Evolutionary conservation across 331 rosid species (phyloP), one percentile per base, ranked within the genome.

Genomic region (Saraca asoca): DNA sequence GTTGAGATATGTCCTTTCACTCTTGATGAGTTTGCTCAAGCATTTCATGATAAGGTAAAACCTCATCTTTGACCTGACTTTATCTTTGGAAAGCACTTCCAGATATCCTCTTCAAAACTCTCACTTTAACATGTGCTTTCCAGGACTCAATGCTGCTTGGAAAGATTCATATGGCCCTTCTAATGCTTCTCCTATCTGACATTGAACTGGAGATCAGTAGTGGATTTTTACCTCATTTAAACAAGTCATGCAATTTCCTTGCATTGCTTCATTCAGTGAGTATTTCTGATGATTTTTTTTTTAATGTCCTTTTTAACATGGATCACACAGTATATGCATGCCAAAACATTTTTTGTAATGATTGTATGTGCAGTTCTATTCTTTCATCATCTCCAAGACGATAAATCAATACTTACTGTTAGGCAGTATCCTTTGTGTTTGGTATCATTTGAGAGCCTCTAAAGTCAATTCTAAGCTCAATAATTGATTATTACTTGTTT

Each of bases 181-280:
- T 94, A 71, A 81, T 70, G 48, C 89, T 86, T 72, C 92, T 94
- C 78, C 82, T 94, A 71, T 75, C 88, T 71, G 85, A 86, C 74
- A 79, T 94, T 31, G 87, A 90, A 69, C 78, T 65, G 56, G 96
- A 85, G 77, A 84, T 83, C 73, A 72, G 72, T 52, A 72, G 73
- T 70, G 85, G 81, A 70, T 86, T 69, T 73, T 75, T 71, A 39
- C 75, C 85, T 70, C 81, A 82, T 67, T 75, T 78, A 76, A 85
- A 83, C 78, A 88, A 87, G 80, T 94, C 97, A 39, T 86, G 95
- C 90, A 86, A 90, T 71, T 94, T 86, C 79, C 97, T 88, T 66
- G 97, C 95, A 12, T 74, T 94, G 79, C 81, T 94, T 72, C 96
- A 94, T 79, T 86, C 89, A 60, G 98, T 93, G 81, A 91, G 96